Base-by-base conservation (phyloP, 2,329 filamentous ascomycete genomes). In the Arthrobotrys pseudoclavata region DNA sequence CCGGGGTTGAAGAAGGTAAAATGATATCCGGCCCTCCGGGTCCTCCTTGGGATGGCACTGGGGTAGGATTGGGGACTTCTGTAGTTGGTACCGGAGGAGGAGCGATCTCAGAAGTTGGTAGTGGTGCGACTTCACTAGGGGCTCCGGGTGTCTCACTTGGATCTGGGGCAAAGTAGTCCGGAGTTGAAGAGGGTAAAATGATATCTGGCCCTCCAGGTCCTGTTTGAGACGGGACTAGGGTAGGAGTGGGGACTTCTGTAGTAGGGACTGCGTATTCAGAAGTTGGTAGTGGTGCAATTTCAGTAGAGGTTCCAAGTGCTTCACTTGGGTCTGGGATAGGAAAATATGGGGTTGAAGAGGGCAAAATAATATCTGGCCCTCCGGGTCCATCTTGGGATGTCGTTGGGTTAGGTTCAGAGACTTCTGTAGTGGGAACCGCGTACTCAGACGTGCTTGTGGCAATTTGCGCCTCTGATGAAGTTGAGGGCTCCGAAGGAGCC, bases 311-410 rank as follows among this genome's bases (percentile, higher is more conserved):
- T 20, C 34, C 64, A 5, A 60, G 40, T 12, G 62, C 18, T 13
- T 48, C 48, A 20, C 34, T 60, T n/a, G 72, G 66, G 24, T 50
- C 15, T 52, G 72, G 66, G 9, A 52, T n/a, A 47, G 48, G 55
- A 5, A 24, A 18, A n/a, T 77, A 40, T 26, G 53, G 42, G 12
- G 61, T 55, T 18, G 74, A 77, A 18, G 74, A 77, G 20, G 74
- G 74, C 9, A 77, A 37, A n/a, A 77, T 12, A 5, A 77, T 22
- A 53, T 77, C 67, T 22, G 74, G 74, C 7, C 61, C 61, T 37
- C 72, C 66, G 20, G 69, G 50, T 7, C 24, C 52, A 15, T 55
- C 47, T 29, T 55, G 31, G 42, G 57, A 48, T 24, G 64, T 57
- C 7, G 26, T 10, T 15, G 53, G 50, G 6, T 45, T 52, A 15